Evolutionary conservation across 2,329 filamentous ascomycete species (phyloP).

Genomic region (Aspergillus quadricinctus): DNA sequence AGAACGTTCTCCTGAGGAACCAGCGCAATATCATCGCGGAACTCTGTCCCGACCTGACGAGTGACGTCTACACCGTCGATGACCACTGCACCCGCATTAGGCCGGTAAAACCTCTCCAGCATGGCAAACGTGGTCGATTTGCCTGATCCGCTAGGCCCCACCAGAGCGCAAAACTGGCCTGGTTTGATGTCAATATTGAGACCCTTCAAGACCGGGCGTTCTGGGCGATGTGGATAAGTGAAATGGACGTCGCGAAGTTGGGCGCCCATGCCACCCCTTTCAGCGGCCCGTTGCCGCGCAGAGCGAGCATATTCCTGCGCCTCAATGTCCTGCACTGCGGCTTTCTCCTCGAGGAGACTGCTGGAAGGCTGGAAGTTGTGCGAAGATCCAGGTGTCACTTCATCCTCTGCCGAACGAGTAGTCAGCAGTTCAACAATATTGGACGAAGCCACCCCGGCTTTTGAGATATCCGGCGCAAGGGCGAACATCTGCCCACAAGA

Average conservation of each 20-base stretch:
- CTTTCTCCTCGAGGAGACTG: constrained; percentile 19
- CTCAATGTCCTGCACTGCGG: constrained; percentile 22
- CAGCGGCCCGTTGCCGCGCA: constrained; percentile 1
- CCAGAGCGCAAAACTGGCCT: constrained; percentile 60
- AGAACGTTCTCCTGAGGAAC: constrained; percentile 47
- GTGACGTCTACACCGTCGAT: constrained; percentile 50
- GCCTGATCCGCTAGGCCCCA: constrained; percentile 62
- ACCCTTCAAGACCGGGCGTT: constrained; percentile 53
- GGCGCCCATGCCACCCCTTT: constrained; percentile 43
- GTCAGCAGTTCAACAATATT: constrained; percentile 47
- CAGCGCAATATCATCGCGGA: constrained; percentile 44
- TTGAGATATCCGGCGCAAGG: constrained; percentile 67
- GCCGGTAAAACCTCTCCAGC: constrained; percentile 52
- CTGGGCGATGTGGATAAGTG: constrained; percentile 60
- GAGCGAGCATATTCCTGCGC: constrained; percentile 8
- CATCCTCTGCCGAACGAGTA: constrained; percentile 25
- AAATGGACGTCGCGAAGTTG: constrained; percentile 59
- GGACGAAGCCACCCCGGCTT: constrained; percentile 57
- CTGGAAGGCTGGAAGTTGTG: constrained; percentile 8
- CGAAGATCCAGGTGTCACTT: constrained; percentile 13
- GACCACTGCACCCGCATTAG: constrained; percentile 46
- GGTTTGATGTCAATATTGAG: constrained; percentile 55
- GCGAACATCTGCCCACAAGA: constrained; percentile 71
- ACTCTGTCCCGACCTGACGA: constrained; percentile 33
- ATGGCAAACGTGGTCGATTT: constrained; percentile 62